Base-by-base conservation (phyloP, 2,329 filamentous ascomycete species). In the Fusarium albidum region DNA sequence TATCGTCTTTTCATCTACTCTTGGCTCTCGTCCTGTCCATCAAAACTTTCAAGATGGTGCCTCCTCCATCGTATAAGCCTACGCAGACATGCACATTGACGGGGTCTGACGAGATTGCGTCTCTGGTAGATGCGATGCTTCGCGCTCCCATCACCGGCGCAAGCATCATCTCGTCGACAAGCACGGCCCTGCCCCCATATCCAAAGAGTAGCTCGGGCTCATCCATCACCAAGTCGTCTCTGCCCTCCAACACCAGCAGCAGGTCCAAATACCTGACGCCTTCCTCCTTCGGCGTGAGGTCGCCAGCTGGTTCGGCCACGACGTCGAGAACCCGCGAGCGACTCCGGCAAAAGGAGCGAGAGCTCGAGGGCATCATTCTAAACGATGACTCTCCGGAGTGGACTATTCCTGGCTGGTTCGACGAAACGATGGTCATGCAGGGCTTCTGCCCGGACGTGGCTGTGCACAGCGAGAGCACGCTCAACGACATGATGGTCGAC, bases 401-500 rank as follows among this genome's bases (percentile, higher is more conserved):
- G 55, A 25, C 18, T 6, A 46, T 41, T 0, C 13, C 34, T 2
- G 21, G 10, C 0, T 57, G 55, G 55, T 51, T 57, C 0, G n/a
- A 57, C 3, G 52, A 57, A 3, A 48, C 37, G 3, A 53, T 52
- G 1, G 28, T 43, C 5, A 37, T 57, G 1, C 53, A 57, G n/a
- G 55, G 55, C 0, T 75, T 71, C 37, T 71, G 60, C 1, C 66
- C 71, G 0, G 69, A 73, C 25, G 57, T 70, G 0, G 59, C 65
- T 0, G 50, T 61, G 2, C 65, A 71, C 18, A 56, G 61, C 15
- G 57, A 58, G 5, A 57, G 32, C 14, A 69, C 68, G 1, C 71
- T 76, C 12, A 65, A 72, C 44, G 58, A 68, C 6, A 75, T 76
- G 71, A 73, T 76, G 65, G 61, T 49, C 5, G 40, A 53, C 37